Conservation (phyloP, 2,329 filamentous ascomycete genomes). For the Trichoderma pleuroti region DNA sequence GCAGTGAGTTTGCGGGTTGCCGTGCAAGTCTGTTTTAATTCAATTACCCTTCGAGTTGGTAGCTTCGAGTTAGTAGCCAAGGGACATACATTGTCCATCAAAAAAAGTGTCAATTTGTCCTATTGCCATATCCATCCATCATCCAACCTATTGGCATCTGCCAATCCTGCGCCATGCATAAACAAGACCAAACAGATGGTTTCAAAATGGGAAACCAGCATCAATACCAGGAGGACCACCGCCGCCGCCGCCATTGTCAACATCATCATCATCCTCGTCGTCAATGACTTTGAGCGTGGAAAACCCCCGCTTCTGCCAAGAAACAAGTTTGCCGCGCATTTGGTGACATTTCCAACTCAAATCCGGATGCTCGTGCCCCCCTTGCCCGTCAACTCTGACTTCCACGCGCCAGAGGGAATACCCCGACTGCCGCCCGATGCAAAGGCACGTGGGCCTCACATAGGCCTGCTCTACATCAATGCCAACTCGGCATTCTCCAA, state of each 20-base stretch:
- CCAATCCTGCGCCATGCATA: background rate
- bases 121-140: background rate
- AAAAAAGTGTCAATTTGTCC: background rate
- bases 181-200: background rate
- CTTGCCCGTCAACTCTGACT: background rate
- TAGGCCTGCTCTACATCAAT: background rate
- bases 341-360: background rate
- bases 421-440: background rate
- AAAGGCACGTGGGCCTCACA: background rate
- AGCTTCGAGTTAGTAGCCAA: background rate
- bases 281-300: background rate
- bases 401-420: background rate
- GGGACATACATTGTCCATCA: background rate
- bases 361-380: background rate
- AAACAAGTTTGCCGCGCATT: background rate
- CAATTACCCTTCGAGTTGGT: background rate
- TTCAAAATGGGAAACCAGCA: background rate
- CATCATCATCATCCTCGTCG: background rate
- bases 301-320: background rate
- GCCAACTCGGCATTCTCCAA: background rate
- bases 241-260: no score
- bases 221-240: background rate
- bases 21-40: background rate
- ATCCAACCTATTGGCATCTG: background rate
- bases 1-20: background rate